Base-by-base conservation (phyloP, 371 early-diverging fungal genomes). In the Mucor irregularis region DNA sequence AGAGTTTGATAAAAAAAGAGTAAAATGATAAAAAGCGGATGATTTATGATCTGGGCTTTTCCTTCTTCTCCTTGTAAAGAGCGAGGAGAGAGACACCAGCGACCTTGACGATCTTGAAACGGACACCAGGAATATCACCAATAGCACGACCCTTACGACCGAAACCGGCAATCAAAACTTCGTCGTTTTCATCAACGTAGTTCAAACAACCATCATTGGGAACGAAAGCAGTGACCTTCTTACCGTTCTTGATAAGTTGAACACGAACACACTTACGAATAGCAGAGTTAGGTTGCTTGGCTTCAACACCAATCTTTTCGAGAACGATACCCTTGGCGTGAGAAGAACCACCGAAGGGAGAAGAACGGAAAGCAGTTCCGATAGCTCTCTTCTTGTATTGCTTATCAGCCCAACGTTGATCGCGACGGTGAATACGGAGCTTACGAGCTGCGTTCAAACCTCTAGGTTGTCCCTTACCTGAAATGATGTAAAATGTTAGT, bases 261-360 rank as follows among this genome's bases (percentile, higher is more conserved):
- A 98, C 98, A 91, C 99, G 95, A 65, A 99, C 99, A 85, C 98
- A 98, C 90, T 99, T 99, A 87, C 99, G 96, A 87, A 99, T 97
- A 72, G 99, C 99, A 84, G 99, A 99, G 96, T 99, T 99, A 73
- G 99, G 99, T 87, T 99, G 99, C 86, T 99, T 99, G 73, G 99
- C 98, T 89, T 99, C 99, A 67, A 99, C 96, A 90, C 99, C 99
- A 84, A 98, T 97, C 91, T 99, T 99, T 87, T 99, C 99, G 47
- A 99, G 86, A 60, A 99, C 99, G 76, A 99, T 99, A 62, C 99
- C 99, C 91, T 98, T 99, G 76, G 99, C 99, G 87, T 98, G 99
- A 58, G 99, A 99, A 55, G 99, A 91, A 61, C 95, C 98, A 82
- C 94, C 98, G 84, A 99, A 96, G 39, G 98, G 97, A 63, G 92